These are phyloP conservation scores for Hibiscus mutabilis DNA, from an alignment of 345 rosid species.

Conservation along the genomic window DNA sequence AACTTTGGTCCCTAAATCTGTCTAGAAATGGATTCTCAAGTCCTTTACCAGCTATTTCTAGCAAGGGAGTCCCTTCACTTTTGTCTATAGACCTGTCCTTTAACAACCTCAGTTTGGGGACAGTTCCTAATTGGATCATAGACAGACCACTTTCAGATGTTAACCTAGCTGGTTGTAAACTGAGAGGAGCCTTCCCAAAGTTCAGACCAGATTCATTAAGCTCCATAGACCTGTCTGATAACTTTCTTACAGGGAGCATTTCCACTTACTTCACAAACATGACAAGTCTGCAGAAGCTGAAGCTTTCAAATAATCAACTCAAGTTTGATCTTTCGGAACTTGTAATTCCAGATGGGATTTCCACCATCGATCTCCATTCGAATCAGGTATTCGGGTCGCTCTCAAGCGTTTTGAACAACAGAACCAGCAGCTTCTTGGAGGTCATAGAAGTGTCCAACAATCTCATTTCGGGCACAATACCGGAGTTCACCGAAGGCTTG, in stretches of 20 bases:
- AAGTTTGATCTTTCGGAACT: constrained; percentile 55
- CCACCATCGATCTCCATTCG: constrained; percentile 52
- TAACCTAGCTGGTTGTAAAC: constrained; percentile 74
- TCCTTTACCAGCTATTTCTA: constrained; percentile 51
- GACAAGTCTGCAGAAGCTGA: constrained; percentile 54
- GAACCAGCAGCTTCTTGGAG: constrained; percentile 70
- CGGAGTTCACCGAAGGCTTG: constrained; percentile 57
- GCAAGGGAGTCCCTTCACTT: constrained; percentile 58
- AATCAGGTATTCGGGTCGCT: constrained; percentile 67
- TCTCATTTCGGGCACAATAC: constrained; percentile 56
- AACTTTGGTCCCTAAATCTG: constrained; percentile 82
- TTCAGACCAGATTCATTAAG: constrained; percentile 60
- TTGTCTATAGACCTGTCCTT: constrained; percentile 74
- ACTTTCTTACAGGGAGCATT: constrained; percentile 52
- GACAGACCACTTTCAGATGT: constrained; percentile 52
- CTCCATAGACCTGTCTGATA: constrained; percentile 67
- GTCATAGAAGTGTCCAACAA: constrained; percentile 56
- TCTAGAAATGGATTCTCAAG: constrained; percentile 67
- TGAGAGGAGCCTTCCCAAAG: constrained; percentile 59
- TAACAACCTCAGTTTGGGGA: constrained; percentile 64
- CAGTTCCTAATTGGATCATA: constrained; percentile 67
- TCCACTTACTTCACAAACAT: constrained; percentile 47
- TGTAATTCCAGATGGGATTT: constrained; percentile 49
- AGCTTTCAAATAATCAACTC: constrained; percentile 69
- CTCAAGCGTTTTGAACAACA: constrained; percentile 53